Percentiles rank a stretch among this genome's conserved stretches.
Evolutionary conservation across 768 basidiomycete species (phyloP).

Genomic region (Megacollybia marginata): DNA sequence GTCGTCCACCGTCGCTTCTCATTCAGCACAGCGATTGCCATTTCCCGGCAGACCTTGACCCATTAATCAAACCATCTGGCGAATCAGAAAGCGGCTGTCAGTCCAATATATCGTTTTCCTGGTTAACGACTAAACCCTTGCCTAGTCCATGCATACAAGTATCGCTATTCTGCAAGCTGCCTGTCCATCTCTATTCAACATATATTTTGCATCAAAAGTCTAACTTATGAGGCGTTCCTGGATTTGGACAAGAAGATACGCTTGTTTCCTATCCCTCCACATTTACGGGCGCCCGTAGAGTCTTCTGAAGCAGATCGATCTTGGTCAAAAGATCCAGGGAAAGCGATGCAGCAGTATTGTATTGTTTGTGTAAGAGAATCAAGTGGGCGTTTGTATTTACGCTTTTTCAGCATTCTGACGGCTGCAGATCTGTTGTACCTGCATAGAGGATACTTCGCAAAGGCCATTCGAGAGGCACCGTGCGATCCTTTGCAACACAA

Average conservation of each 20-base stretch:
- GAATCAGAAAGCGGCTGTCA: constrained; percentile 35
- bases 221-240: constrained; percentile 36
- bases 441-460: constrained; percentile 42
- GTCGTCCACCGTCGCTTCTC: constrained; percentile 39
- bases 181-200: constrained; percentile 35
- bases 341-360: constrained; percentile 40
- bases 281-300: constrained; percentile 32
- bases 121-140: neutral
- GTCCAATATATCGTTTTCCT: constrained; percentile 12
- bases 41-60: constrained; percentile 39
- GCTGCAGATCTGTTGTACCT: constrained; percentile 33
- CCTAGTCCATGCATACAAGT: constrained; percentile 38
- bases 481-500: constrained; percentile 36
- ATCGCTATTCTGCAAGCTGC: constrained; percentile 36
- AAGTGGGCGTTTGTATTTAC: constrained; percentile 25
- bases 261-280: constrained; percentile 36
- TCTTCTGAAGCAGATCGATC: constrained; percentile 19
- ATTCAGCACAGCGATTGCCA: constrained; percentile 44
- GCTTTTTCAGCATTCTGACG: neutral
- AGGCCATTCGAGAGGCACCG: constrained; percentile 34
- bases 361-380: constrained; percentile 33
- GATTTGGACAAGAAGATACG: constrained; percentile 45
- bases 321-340: constrained; percentile 31
- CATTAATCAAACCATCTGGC: constrained; percentile 22
- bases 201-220: constrained; percentile 29